Evolutionary conservation across 352 stramenopile species (phyloP).

Genomic region (Phytophthora sojae): DNA sequence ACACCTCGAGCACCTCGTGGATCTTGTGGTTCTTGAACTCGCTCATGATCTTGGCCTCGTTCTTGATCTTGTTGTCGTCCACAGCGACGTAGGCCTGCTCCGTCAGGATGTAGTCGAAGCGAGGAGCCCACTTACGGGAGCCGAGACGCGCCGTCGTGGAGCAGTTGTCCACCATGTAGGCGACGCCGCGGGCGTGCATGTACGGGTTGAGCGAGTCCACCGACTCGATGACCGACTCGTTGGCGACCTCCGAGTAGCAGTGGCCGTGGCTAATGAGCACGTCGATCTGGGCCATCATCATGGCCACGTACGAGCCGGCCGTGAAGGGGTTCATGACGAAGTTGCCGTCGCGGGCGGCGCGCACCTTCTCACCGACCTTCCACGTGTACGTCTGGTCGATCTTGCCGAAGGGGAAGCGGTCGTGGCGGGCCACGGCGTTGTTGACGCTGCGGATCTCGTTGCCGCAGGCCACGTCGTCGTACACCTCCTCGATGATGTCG

Average conservation of each 20-base stretch:
- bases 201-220: conserved; percentile 98
- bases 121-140: conserved; percentile 97
- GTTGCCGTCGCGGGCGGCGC: conserved; percentile 93
- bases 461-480: conserved; percentile 97
- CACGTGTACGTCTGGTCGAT: conserved; percentile 98
- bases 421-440: conserved; percentile 95
- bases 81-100: conserved; percentile 97
- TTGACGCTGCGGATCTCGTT: conserved; percentile 99
- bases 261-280: conserved; percentile 96
- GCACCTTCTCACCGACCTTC: conserved; percentile 97
- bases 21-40: conserved; percentile 98
- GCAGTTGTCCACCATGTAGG: conserved; percentile 99
- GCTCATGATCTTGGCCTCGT: conserved; percentile 89
- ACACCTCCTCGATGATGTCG: conserved; percentile 99
- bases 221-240: conserved; percentile 99
- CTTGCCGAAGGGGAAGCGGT: conserved; percentile 97
- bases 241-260: conserved; percentile 98
- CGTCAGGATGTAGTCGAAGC: conserved; percentile 99
- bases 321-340: conserved; percentile 98
- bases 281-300: conserved; percentile 99
- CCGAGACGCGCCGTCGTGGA: conserved; percentile 98
- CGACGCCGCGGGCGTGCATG: conserved; percentile 98
- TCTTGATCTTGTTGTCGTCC: conserved; percentile 93
- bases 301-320: conserved; percentile 97
- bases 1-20: conserved; percentile 96